Base-by-base conservation (phyloP, 805 yeast genomes). In the Nakazawaea populi region DNA sequence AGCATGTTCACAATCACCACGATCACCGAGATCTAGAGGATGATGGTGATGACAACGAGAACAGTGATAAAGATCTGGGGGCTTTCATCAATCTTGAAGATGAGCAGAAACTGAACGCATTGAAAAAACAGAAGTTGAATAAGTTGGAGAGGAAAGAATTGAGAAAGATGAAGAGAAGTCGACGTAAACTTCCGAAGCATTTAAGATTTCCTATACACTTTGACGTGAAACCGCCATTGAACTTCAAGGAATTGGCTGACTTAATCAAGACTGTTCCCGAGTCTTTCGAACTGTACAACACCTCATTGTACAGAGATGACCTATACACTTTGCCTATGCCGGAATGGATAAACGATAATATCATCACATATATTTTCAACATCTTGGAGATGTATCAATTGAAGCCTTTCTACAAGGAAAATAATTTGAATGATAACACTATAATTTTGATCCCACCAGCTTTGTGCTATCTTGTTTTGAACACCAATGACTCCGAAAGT, bases 301-400 rank as follows among this genome's bases (percentile, higher is more conserved):
- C 82, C 7, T 75, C 85, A 0, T 64, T 85, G 2, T 80, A 80
- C 58, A 70, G 73, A 49, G 78, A 77, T 27, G 94, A 87, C 60
- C 55, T 85, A 8, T 70, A 67, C 43, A 82, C 79, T 56, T 63
- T 87, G 12, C 67, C 72, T 47, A 82, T 83, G 18, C 86, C 78
- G 36, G 85, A 84, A 60, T 87, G 94, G 92, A 67, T 87, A 32
- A 83, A 82, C 58, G 92, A 86, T 59, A 83, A 83, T 58, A 80
- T 84, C 56, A 75, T 87, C 38, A 70, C 85, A 0, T 78, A 85
- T 49, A 65, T 83, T 18, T 87, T 74, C 62, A 89, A 84, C 43
- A 40, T 52, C 7, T 38, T 48, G 8, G 52, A 54, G 70, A 41
- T 48, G 42, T 49, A 44, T 18, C 46, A 60, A 62, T 36, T 47